Percentiles rank a stretch among this genome's conserved stretches.
phyloP scores from a whole-genome alignment of 306 rosid species.

The Dicorynia guianensis region DNA sequence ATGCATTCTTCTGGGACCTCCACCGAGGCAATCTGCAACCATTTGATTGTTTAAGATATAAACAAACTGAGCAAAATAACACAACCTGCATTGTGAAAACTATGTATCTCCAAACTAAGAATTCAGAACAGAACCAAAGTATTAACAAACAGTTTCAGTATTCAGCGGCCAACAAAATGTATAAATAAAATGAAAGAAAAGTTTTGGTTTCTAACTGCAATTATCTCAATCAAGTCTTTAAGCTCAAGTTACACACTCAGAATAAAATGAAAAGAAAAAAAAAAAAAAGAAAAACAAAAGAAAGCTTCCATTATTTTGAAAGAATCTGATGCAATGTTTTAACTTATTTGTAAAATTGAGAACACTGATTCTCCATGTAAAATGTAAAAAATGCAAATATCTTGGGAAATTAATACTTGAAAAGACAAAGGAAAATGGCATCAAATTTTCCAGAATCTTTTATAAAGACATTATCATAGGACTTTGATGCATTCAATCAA shows the following conservation, averaged over 20 bases:
- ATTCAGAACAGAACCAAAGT: slow-evolving; percentile 9
- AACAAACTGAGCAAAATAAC: slow-evolving; percentile 27
- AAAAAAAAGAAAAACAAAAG: too few species aligned
- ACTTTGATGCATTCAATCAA: slow-evolving; percentile 8
- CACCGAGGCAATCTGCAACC: slow-evolving; percentile 86
- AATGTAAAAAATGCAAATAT: slow-evolving; percentile 12
- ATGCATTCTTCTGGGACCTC: slow-evolving; percentile 96
- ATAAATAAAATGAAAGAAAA: too few species aligned
- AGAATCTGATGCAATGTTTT: slow-evolving; percentile 4
- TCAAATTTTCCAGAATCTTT: slow-evolving; percentile 27
- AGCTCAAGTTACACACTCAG: background rate
- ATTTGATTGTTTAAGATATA: slow-evolving; percentile 40
- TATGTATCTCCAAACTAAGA: background rate
- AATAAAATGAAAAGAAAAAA: background rate
- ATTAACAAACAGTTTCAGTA: slow-evolving; percentile 19
- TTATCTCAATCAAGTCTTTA: background rate
- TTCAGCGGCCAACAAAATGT: background rate
- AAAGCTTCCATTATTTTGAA: background rate
- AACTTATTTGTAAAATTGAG: slow-evolving; percentile 15
- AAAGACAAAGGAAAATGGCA: slow-evolving; percentile 4
- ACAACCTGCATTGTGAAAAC: background rate
- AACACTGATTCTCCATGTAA: slow-evolving; percentile 9
- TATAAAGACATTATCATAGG: slow-evolving; percentile 5
- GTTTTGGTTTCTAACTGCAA: slow-evolving; percentile 18
- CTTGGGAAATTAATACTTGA: slow-evolving; percentile 6